phyloP scores from a whole-genome alignment of 1,139 yeast species.

The Hyphopichia buzzinii region DNA sequence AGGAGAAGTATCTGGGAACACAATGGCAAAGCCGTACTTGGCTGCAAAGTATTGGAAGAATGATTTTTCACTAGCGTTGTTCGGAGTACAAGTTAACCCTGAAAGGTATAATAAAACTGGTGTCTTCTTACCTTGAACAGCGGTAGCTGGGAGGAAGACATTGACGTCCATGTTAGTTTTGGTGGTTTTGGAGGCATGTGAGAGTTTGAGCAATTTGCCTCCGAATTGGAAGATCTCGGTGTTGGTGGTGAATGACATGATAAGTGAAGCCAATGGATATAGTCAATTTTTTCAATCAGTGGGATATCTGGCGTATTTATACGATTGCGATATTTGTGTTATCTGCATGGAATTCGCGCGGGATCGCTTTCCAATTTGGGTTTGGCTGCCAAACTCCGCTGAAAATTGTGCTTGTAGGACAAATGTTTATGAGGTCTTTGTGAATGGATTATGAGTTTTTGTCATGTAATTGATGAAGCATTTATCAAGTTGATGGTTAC shows the following conservation, averaged over 20 bases:
- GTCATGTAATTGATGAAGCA: too few species aligned
- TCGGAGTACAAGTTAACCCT: conserved; percentile 91
- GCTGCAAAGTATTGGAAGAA: conserved; percentile 80
- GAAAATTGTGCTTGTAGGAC: too few species aligned
- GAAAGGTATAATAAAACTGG: conserved; percentile 83
- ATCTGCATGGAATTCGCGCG: too few species aligned
- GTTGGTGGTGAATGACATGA: conserved; percentile 52
- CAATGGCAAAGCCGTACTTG: conserved; percentile 79
- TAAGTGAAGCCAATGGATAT: too few species aligned
- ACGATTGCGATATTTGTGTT: conserved; percentile 3
- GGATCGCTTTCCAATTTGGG: too few species aligned
- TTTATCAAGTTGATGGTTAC: too few species aligned
- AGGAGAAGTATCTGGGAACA: conserved; percentile 97
- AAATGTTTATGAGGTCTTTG: too few species aligned
- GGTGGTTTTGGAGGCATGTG: conserved; percentile 69
- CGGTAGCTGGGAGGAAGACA: conserved; percentile 69
- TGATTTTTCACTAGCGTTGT: conserved; percentile 94
- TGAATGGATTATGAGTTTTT: too few species aligned
- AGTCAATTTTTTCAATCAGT: too few species aligned
- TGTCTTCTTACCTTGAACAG: conserved; percentile 31
- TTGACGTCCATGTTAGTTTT: conserved; percentile 79
- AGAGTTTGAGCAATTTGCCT: conserved; percentile 72
- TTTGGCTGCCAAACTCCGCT: too few species aligned
- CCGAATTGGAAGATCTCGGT: conserved; percentile 67
- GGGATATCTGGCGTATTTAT: too few species aligned